Conservation (phyloP, 2,329 filamentous ascomycete genomes). For the Calonectria montana region DNA sequence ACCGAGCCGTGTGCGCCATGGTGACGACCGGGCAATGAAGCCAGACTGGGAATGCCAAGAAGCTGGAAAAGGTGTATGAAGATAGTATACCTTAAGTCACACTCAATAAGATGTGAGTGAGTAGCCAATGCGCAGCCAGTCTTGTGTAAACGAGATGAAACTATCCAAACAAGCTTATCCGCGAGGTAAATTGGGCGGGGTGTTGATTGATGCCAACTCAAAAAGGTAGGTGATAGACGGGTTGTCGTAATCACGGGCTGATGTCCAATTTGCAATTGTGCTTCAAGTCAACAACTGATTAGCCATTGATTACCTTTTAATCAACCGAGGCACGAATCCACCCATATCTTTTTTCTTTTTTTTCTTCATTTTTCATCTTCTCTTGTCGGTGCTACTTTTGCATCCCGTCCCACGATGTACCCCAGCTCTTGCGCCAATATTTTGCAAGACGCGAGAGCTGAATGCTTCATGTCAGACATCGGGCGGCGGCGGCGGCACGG, state of each 20-base stretch:
- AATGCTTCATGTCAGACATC: not conserved
- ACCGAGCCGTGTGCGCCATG: not conserved
- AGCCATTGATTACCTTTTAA: not conserved
- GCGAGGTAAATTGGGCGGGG: not conserved
- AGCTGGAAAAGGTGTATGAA: not conserved
- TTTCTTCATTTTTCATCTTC: no score
- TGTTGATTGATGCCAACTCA: not conserved
- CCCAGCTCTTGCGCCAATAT: not conserved
- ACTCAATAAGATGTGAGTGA: not conserved
- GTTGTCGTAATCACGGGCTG: not conserved
- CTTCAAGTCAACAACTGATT: not conserved
- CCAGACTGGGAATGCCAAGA: not conserved
- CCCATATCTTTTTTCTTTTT: not conserved
- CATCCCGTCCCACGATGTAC: not conserved
- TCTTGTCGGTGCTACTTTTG: not conserved
- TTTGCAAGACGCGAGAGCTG: not conserved
- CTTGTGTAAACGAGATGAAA: not conserved
- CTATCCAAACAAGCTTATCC: not conserved
- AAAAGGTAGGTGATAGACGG: slow-evolving; percentile 3
- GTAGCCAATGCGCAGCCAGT: not conserved
- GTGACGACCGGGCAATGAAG: not conserved
- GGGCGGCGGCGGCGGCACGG: not conserved
- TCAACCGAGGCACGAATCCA: not conserved
- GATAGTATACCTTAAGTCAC: no score
- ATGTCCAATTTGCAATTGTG: not conserved